Base-by-base conservation (phyloP, 495 filamentous ascomycete genomes). In the Penicillium bialowiezense region DNA sequence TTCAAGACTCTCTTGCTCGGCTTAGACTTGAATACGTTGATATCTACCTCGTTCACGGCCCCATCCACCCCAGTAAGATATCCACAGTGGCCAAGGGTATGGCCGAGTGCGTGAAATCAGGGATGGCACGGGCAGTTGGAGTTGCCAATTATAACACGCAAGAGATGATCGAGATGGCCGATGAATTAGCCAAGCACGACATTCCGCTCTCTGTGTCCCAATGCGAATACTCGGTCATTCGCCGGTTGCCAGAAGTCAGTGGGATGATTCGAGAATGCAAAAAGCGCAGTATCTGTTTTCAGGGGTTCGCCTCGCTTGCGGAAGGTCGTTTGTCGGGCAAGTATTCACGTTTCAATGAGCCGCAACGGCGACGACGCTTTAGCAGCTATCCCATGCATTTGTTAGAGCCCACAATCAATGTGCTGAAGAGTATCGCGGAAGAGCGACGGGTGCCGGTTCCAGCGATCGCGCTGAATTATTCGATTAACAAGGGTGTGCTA, bases 21-120 rank as follows among this genome's bases (percentile, higher is more conserved):
- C 72, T 93, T 14, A 77, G 80, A 7, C 63, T 90, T 31, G 83
- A 87, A 31, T 88, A 91, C 65, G 85, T 93, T 3, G 88, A 93
- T 66, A 74, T 88, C 52, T 91, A 90, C 63, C 75, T 91, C 1
- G 86, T 91, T 54, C 84, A 90, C 65, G 60, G 68, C 13, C 89
- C 89, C 5, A 59, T 59, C 7, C 61, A 64, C 36, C 45, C 49
- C 6, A 54, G 41, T 33, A 38, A 40, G 37, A 59, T 64, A 31
- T 46, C 58, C 8, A 62, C 55, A 1, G 56, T 62, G 7, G 55
- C 53, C 1, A 54, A 57, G 28, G 62, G 62, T 0, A 35, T 75
- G 14, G 67, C 66, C 1, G 67, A 71, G 1, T 75, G 72, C 44
- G 72, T 74, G 28, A 45, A 72, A 17, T 23, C 56, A 4, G 72